These are phyloP conservation scores for Lipomyces japonicus DNA, from an alignment of 805 yeast species.

Conservation along the genomic window DNA sequence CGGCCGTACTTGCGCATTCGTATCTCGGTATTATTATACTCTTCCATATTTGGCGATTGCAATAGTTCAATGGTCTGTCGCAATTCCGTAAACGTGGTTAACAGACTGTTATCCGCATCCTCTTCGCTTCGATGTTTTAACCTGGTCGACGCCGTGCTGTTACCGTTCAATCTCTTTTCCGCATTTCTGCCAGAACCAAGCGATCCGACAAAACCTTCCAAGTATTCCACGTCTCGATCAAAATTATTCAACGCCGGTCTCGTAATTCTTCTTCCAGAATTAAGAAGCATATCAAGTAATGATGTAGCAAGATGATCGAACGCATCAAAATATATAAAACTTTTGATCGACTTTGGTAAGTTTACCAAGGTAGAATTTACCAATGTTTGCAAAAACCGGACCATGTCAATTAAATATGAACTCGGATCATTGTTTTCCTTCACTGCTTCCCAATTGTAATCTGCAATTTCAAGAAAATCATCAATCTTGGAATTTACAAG, in stretches of 20 bases:
- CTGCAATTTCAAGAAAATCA: slow-evolving; percentile 77
- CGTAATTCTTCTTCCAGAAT: slow-evolving; percentile 52
- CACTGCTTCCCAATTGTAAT: slow-evolving; percentile 68
- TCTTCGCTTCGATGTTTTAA: slow-evolving; percentile 17
- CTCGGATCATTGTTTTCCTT: slow-evolving; percentile 58
- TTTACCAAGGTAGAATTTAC: slow-evolving; percentile 80
- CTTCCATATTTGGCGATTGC: slow-evolving; percentile 57
- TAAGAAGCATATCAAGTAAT: slow-evolving; percentile 57
- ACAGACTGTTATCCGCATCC: slow-evolving; percentile 40
- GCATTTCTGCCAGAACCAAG: slow-evolving; percentile 22
- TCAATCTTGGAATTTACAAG: slow-evolving; percentile 77
- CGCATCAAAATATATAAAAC: slow-evolving; percentile 77
- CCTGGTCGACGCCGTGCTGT: slow-evolving; percentile 7
- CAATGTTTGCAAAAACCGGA: slow-evolving; percentile 77
- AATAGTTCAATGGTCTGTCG: slow-evolving; percentile 75
- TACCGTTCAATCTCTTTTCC: not conserved
- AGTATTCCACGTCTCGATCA: slow-evolving; percentile 70
- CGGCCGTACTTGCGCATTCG: slow-evolving; percentile 69
- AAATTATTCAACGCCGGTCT: slow-evolving; percentile 65
- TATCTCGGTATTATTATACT: slow-evolving; percentile 52
- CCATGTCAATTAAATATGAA: slow-evolving; percentile 73
- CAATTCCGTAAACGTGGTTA: slow-evolving; percentile 71
- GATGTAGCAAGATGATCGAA: slow-evolving; percentile 78
- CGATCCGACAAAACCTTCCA: slow-evolving; percentile 51
- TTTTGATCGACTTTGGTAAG: slow-evolving; percentile 71